Evolutionary conservation across 306 rosid species (phyloP).

Genomic region (Trifolium pratense): DNA sequence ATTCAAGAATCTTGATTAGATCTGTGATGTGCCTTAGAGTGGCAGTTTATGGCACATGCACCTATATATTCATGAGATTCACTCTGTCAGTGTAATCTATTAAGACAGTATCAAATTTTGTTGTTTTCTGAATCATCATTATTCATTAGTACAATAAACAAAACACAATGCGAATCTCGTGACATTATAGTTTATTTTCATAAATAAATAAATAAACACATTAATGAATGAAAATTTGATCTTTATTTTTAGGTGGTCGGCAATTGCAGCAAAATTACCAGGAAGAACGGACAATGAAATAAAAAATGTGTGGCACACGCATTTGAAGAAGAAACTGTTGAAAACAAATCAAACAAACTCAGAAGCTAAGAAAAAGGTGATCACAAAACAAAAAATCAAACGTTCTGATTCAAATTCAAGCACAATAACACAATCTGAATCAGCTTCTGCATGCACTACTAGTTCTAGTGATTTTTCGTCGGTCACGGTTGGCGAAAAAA

Average conservation of each 20-base stretch:
- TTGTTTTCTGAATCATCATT: conserved; percentile 23
- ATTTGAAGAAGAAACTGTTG: conserved; percentile 75
- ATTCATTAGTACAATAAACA: conserved; percentile 30
- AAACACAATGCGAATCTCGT: conserved; percentile 42
- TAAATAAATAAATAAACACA: not conserved
- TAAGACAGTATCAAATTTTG: conserved; percentile 38
- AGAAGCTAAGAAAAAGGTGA: conserved; percentile 23
- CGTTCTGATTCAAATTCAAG: conserved; percentile 51
- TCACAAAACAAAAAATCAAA: conserved; percentile 34
- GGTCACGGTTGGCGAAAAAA: conserved; percentile 33
- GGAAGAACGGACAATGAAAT: conserved; percentile 96
- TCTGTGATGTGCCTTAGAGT: conserved; percentile 29
- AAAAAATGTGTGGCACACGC: conserved; percentile 96
- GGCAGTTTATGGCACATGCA: conserved; percentile 55
- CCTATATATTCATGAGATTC: conserved; percentile 38
- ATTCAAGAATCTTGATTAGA: conserved; percentile 53
- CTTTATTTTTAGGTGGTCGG: conserved; percentile 79
- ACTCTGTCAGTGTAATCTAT: conserved; percentile 22
- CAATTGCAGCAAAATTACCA: conserved; percentile 86
- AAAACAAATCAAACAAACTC: not conserved
- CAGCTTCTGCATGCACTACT: conserved; percentile 48
- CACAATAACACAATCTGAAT: conserved; percentile 51
- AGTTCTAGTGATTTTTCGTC: conserved; percentile 57
- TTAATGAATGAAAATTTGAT: not conserved
- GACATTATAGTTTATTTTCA: conserved; percentile 14